A percentile compares a stretch with the other conserved stretches of the same genome.
phyloP scores from a whole-genome alignment of 805 yeast species.

The Candida palmyrensis region DNA sequence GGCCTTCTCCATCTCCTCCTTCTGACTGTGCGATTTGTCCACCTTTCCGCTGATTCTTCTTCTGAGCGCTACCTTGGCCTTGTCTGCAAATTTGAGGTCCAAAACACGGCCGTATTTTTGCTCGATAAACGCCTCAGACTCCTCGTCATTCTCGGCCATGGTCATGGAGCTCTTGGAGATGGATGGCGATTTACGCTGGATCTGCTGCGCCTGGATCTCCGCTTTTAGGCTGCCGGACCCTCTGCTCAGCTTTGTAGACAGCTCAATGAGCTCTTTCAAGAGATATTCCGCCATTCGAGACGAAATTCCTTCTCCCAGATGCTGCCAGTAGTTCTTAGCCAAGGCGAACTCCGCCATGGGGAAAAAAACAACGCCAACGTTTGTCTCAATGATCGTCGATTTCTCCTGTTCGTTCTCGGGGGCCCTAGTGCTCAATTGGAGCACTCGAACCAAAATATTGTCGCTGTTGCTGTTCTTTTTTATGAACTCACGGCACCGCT shows the following conservation, averaged over 20 bases:
- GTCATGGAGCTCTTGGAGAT: constrained; percentile 8
- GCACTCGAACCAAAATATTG: constrained; percentile 45
- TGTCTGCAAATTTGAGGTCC: constrained; percentile 67
- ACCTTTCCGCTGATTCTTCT: constrained; percentile 70
- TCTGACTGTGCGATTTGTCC: constrained; percentile 30
- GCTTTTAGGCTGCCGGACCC: constrained; percentile 15
- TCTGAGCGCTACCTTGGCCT: constrained; percentile 71
- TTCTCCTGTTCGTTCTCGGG: constrained; percentile 58
- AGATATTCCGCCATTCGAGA: constrained; percentile 86
- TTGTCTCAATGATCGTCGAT: constrained; percentile 57
- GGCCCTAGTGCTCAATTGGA: constrained; percentile 68
- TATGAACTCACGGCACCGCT: constrained; percentile 79
- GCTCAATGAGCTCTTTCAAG: constrained; percentile 48
- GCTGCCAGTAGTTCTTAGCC: constrained; percentile 94
- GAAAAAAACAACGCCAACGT: constrained; percentile 76
- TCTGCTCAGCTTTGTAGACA: background rate
- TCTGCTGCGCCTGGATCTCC: constrained; percentile 30
- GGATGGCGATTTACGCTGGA: constrained; percentile 29
- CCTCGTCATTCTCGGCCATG: constrained; percentile 36
- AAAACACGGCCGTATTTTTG: constrained; percentile 88
- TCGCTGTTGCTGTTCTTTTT: constrained; percentile 33
- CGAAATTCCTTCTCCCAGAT: constrained; percentile 94
- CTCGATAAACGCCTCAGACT: constrained; percentile 67
- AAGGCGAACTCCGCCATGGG: constrained; percentile 52
- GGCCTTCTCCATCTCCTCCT: constrained; percentile 22